Evolutionary conservation across 441 rosid species (phyloP).

Genomic region (Jatropha multifida): DNA sequence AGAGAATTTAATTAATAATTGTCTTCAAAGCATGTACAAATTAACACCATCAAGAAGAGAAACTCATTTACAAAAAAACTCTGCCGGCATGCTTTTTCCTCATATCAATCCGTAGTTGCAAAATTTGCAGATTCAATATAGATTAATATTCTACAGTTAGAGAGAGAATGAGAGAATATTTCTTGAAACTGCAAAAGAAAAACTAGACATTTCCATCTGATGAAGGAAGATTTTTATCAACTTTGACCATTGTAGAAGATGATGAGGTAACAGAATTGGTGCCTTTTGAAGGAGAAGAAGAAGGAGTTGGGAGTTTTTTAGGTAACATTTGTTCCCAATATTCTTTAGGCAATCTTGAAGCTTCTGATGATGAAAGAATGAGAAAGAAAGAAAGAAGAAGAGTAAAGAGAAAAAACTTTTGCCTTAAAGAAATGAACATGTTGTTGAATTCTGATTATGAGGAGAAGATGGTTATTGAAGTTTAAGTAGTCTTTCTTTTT

Average conservation of each 20-base stretch:
- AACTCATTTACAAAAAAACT: conserved; percentile 31
- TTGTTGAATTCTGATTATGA: conserved; percentile 18
- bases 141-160: conserved; percentile 23
- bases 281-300: conserved; percentile 87
- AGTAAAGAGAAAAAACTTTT: conserved; percentile 44
- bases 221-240: conserved; percentile 40
- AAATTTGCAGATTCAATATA: conserved; percentile 10
- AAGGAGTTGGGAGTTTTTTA: conserved; percentile 72
- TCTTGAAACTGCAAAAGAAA: neutral
- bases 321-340: conserved; percentile 86
- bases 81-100: conserved; percentile 11
- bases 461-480: conserved; percentile 3
- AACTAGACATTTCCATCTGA: conserved; percentile 57
- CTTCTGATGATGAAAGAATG: conserved; percentile 39
- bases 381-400: conserved; percentile 41
- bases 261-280: conserved; percentile 62
- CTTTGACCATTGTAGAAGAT: conserved; percentile 34
- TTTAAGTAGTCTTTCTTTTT: neutral
- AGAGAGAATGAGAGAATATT: conserved; percentile 10
- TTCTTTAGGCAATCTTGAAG: conserved; percentile 63
- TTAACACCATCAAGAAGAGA: neutral
- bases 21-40: conserved; percentile 9
- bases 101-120: neutral
- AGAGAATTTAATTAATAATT: conserved; percentile 10
- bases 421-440: conserved; percentile 44